These are phyloP conservation scores for Sporisorium exsertum DNA, from an alignment of 1,284 basidiomycete genomes.

Conservation along the genomic window DNA sequence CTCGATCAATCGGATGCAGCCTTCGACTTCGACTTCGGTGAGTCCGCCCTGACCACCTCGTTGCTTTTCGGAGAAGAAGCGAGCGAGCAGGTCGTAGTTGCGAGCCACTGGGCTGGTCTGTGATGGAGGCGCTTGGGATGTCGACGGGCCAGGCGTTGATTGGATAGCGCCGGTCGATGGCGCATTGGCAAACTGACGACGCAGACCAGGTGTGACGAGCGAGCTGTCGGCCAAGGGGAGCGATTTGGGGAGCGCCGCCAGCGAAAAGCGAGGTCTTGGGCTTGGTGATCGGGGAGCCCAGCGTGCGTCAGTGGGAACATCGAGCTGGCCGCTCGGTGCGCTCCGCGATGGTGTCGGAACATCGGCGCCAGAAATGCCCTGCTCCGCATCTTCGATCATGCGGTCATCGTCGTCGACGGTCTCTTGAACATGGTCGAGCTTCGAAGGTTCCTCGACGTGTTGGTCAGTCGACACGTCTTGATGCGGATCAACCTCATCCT, in stretches of 20 bases:
- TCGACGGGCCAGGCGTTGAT: slow-evolving; percentile 24
- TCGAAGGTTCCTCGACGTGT: background rate
- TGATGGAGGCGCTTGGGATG: slow-evolving; percentile 17
- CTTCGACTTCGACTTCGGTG: slow-evolving; percentile 57
- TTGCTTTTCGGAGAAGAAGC: slow-evolving; percentile 61
- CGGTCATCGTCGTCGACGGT: slow-evolving; percentile 21
- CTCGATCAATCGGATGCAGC: slow-evolving; percentile 57
- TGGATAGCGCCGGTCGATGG: background rate
- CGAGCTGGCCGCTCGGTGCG: slow-evolving; percentile 5
- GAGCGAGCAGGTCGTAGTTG: slow-evolving; percentile 57
- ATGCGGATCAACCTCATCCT: slow-evolving; percentile 15
- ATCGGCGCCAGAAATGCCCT: slow-evolving; percentile 7
- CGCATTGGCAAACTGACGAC: slow-evolving; percentile 20
- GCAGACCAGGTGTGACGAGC: slow-evolving; percentile 45
- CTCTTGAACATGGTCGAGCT: slow-evolving; percentile 13
- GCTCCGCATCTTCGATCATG: slow-evolving; percentile 41
- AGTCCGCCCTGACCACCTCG: slow-evolving; percentile 41
- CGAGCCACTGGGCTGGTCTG: slow-evolving; percentile 52
- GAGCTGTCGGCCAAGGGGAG: slow-evolving; percentile 37
- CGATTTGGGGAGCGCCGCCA: slow-evolving; percentile 18
- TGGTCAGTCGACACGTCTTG: slow-evolving; percentile 5
- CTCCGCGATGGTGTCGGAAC: background rate
- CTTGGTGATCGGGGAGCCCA: slow-evolving; percentile 19
- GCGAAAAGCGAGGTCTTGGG: slow-evolving; percentile 10
- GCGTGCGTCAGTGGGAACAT: background rate